phyloP scores from a whole-genome alignment of 176 grass and related monocot genomes.

The Areca catechu region DNA sequence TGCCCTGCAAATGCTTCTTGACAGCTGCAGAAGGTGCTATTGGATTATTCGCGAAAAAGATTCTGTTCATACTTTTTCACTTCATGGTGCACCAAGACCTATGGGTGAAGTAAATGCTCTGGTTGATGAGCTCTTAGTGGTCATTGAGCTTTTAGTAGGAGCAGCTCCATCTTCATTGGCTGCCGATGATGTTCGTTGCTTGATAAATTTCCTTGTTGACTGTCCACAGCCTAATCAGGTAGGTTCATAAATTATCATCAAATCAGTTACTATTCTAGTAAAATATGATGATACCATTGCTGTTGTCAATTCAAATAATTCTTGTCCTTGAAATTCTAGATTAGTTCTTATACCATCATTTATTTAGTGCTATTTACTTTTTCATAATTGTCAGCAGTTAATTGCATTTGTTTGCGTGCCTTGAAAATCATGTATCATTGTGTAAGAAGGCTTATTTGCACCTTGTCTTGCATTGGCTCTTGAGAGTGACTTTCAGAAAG shows the following conservation, averaged over 20 bases:
- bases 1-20: slow-evolving; percentile 94
- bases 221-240: slow-evolving; percentile 99
- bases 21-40: slow-evolving; percentile 94
- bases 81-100: slow-evolving; percentile 46
- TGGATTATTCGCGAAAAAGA: slow-evolving; percentile 66
- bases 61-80: slow-evolving; percentile 61
- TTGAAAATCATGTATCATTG: no score
- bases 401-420: no score
- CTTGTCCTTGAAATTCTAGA: no score
- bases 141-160: slow-evolving; percentile 85
- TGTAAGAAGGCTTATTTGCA: no score
- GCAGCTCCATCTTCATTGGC: slow-evolving; percentile 57
- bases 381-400: no score
- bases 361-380: no score
- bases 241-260: slow-evolving; percentile 1
- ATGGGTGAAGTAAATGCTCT: slow-evolving; percentile 84
- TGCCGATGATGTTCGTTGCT: slow-evolving; percentile 64
- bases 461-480: no score
- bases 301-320: no score
- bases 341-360: no score
- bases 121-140: slow-evolving; percentile 93
- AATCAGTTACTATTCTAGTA: no score
- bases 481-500: no score
- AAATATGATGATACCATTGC: no score
- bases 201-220: slow-evolving; percentile 90